These are phyloP conservation scores for Iberis pinnata DNA, from an alignment of 345 rosid species.

Conservation along the genomic window DNA sequence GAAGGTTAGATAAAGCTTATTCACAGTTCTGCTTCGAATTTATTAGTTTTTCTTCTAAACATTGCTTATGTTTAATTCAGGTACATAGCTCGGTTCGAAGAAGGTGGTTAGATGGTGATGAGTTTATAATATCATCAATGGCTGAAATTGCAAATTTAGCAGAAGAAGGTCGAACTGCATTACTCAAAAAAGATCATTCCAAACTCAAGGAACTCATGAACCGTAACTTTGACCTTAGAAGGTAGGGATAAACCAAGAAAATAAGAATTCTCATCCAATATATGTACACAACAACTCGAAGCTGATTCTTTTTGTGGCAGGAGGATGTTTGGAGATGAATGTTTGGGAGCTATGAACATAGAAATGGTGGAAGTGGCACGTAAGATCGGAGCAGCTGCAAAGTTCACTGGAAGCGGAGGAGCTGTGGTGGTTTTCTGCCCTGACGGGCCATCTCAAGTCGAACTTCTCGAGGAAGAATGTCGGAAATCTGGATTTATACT, in stretches of 20 bases:
- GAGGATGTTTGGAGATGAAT: conserved; percentile 81
- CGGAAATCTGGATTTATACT: conserved; percentile 55
- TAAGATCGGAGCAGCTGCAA: conserved; percentile 67
- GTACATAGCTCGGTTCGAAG: conserved; percentile 78
- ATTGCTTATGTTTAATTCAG: conserved; percentile 37
- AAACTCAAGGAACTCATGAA: conserved; percentile 74
- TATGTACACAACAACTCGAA: too few species aligned
- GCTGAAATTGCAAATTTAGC: conserved; percentile 62
- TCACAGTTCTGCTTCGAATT: not conserved
- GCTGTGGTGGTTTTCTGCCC: conserved; percentile 90
- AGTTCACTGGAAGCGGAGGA: conserved; percentile 96
- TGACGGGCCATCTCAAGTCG: conserved; percentile 49
- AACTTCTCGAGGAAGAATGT: conserved; percentile 68
- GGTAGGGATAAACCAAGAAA: conserved; percentile 33
- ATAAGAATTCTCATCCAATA: too few species aligned
- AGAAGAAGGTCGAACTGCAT: conserved; percentile 50
- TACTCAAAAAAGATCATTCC: conserved; percentile 54
- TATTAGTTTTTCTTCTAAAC: not conserved
- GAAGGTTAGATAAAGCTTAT: conserved; percentile 36
- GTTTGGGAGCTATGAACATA: conserved; percentile 61
- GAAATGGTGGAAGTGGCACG: conserved; percentile 89
- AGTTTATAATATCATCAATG: conserved; percentile 64
- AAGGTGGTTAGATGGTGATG: conserved; percentile 87
- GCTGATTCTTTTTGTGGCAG: conserved; percentile 23
- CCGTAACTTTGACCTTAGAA: conserved; percentile 71